Percentiles rank a stretch among this genome's conserved stretches.
These are phyloP conservation scores for Pseudohalonectria lignicola DNA, from an alignment of 2,329 filamentous ascomycete genomes.

Conservation along the genomic window DNA sequence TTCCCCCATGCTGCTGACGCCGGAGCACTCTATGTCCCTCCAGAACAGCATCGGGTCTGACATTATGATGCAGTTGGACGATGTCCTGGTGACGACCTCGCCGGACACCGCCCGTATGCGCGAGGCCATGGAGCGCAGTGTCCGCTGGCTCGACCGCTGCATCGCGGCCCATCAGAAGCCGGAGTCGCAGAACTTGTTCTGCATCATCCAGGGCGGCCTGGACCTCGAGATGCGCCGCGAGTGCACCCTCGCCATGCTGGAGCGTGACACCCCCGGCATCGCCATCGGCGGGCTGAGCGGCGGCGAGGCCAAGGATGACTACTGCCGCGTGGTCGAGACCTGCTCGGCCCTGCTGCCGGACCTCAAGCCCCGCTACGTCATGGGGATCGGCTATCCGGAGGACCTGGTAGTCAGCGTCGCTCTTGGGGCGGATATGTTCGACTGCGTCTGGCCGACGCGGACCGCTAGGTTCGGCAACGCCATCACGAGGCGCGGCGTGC, in stretches of 20 bases:
- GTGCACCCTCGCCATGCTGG: slow-evolving; percentile 81
- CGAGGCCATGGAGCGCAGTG: slow-evolving; percentile 88
- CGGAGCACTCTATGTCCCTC: slow-evolving; percentile 90
- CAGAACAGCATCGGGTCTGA: slow-evolving; percentile 97
- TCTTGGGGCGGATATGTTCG: slow-evolving; percentile 96
- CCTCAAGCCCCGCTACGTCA: slow-evolving; percentile 93
- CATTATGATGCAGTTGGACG: slow-evolving; percentile 99
- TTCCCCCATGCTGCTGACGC: slow-evolving; percentile 89
- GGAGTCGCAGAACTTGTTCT: slow-evolving; percentile 83
- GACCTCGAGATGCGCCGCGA: slow-evolving; percentile 76
- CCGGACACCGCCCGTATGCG: slow-evolving; percentile 80
- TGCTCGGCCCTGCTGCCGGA: slow-evolving; percentile 81
- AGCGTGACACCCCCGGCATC: slow-evolving; percentile 85
- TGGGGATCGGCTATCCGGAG: slow-evolving; percentile 97
- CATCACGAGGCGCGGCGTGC: slow-evolving; percentile 67
- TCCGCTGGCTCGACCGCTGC: slow-evolving; percentile 93
- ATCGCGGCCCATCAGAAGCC: slow-evolving; percentile 82
- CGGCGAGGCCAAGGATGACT: slow-evolving; percentile 87
- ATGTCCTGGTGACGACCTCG: slow-evolving; percentile 92
- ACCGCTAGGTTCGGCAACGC: slow-evolving; percentile 96
- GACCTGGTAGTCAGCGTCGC: slow-evolving; percentile 90
- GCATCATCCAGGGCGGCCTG: slow-evolving; percentile 93
- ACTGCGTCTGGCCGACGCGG: slow-evolving; percentile 96
- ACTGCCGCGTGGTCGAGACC: slow-evolving; percentile 78
- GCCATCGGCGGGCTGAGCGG: slow-evolving; percentile 92